Percentiles rank a stretch among this genome's conserved stretches.
Conservation (phyloP, 208 protist species). For the Leishmania gerbilli region DNA sequence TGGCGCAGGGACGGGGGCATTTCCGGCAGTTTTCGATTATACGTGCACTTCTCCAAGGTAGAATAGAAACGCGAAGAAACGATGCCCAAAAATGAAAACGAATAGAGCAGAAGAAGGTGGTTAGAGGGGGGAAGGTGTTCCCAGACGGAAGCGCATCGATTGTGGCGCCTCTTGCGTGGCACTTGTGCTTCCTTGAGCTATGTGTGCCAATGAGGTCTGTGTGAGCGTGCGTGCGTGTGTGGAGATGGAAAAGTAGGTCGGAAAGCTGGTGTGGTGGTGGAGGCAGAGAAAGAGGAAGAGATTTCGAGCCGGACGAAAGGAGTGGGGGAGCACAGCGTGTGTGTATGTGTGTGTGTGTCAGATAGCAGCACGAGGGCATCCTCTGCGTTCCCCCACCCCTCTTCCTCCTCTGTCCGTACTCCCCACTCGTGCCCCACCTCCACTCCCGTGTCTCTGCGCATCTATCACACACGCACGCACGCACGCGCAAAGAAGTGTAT, state of each 20-base stretch:
- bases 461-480: background rate
- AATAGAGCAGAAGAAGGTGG: too few relatives aligned
- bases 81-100: background rate
- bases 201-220: background rate
- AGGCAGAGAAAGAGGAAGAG: too few relatives aligned
- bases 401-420: too few relatives aligned
- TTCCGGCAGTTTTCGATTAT: too few relatives aligned
- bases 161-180: too few relatives aligned
- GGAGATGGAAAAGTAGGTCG: too few relatives aligned
- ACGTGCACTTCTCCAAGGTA: too few relatives aligned
- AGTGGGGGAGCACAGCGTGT: background rate
- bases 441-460: background rate
- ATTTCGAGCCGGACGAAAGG: too few relatives aligned
- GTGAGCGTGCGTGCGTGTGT: background rate
- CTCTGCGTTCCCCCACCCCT: background rate
- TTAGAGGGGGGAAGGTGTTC: too few relatives aligned
- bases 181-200: background rate
- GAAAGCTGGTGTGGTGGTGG: too few relatives aligned
- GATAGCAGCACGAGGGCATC: background rate
- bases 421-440: too few relatives aligned
- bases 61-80: background rate
- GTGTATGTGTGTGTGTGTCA: background rate
- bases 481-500: background rate
- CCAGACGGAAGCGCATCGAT: too few relatives aligned
- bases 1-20: background rate